These are phyloP conservation scores for Suhomyces taliae DNA, from an alignment of 1,139 yeast genomes.

Conservation along the genomic window DNA sequence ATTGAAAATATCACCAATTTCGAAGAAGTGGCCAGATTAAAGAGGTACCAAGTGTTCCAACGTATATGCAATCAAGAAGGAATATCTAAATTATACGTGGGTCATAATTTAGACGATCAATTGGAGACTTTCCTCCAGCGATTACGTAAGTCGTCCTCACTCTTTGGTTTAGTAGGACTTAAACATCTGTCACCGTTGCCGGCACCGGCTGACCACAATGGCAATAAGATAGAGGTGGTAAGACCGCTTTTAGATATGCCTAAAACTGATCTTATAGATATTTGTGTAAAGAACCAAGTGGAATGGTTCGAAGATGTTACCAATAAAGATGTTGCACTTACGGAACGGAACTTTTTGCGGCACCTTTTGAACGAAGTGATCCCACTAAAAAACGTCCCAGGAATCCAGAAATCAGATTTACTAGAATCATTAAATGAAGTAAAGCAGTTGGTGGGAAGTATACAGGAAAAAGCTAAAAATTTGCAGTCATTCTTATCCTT, in stretches of 20 bases:
- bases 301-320: constrained; percentile 72
- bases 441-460: background rate
- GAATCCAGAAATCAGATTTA: constrained; percentile 1
- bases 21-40: constrained; percentile 58
- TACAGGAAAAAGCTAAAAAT: constrained; percentile 1
- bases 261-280: constrained; percentile 47
- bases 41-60: constrained; percentile 48
- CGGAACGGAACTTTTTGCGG: constrained; percentile 55
- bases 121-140: constrained; percentile 67
- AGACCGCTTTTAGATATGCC: constrained; percentile 55
- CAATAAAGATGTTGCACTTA: constrained; percentile 53
- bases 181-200: constrained; percentile 29
- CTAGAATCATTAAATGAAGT: constrained; percentile 1
- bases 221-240: constrained; percentile 18
- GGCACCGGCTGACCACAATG: constrained; percentile 10
- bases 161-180: constrained; percentile 58
- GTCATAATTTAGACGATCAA: constrained; percentile 73
- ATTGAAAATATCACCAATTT: constrained; percentile 35
- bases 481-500: background rate
- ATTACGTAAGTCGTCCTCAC: constrained; percentile 51
- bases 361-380: constrained; percentile 24
- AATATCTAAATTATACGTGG: constrained; percentile 47
- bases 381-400: background rate
- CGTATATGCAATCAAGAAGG: constrained; percentile 31
- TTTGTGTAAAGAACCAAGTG: constrained; percentile 42